phyloP scores from a whole-genome alignment of 2,329 filamentous ascomycete species.

The Verticillium longisporum region DNA sequence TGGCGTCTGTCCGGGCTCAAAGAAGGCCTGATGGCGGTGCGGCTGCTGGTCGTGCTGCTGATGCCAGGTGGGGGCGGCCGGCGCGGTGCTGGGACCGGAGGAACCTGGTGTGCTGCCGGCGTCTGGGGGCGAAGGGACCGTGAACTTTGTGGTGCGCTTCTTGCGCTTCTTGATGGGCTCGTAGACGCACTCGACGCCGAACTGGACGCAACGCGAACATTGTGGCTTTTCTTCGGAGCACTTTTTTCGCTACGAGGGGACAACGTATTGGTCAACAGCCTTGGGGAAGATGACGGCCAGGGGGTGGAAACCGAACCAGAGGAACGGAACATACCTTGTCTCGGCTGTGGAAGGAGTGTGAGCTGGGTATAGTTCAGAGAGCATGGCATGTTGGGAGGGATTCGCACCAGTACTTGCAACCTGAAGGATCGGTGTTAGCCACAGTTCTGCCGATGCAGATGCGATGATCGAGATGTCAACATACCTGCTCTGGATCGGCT shows the following conservation, averaged over 20 bases:
- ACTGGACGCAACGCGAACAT: conserved; percentile 10
- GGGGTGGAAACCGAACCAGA: neutral
- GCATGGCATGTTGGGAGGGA: neutral
- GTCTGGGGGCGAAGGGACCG: neutral
- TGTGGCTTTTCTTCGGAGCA: conserved; percentile 11
- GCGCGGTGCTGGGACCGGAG: neutral
- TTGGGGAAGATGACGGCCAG: too few relatives aligned
- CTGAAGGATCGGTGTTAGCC: conserved; percentile 4
- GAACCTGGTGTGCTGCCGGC: neutral
- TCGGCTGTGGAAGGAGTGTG: conserved; percentile 2
- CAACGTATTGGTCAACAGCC: neutral
- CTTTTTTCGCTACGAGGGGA: conserved; percentile 7
- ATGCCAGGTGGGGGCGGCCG: neutral
- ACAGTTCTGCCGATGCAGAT: neutral
- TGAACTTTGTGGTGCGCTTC: conserved; percentile 6
- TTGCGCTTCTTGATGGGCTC: conserved; percentile 12
- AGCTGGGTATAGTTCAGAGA: neutral
- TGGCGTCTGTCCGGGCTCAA: neutral
- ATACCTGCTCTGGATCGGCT: conserved; percentile 12
- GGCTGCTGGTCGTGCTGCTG: neutral
- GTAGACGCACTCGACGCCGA: conserved; percentile 8
- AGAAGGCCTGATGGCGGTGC: neutral
- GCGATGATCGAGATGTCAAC: neutral
- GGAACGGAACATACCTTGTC: conserved; percentile 8
- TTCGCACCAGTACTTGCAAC: conserved; percentile 11